Evolutionary conservation across 2,329 filamentous ascomycete species (phyloP), one percentile per base, ranked within the genome.

Genomic region (Zymoseptoria brevis): DNA sequence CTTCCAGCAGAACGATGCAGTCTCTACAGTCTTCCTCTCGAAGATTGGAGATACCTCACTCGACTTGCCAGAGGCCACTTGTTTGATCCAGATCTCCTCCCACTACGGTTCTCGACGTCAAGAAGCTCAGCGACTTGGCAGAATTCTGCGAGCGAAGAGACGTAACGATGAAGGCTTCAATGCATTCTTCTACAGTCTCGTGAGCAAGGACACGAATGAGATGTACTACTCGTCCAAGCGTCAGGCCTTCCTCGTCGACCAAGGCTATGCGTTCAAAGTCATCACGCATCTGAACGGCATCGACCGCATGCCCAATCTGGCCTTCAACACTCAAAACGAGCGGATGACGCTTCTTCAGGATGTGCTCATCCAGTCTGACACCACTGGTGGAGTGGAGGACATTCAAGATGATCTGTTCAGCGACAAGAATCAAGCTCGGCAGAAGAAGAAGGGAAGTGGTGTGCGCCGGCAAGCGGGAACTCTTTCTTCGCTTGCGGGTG

Each of bases 31-130:
- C 52, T 96, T 99, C 77, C 79, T 97, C 1, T 96, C 91, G 58
- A 97, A 97, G 76, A 97, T 99, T 69, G 94, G 94, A 49, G 94
- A 97, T 72, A 99, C 94, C 0, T 97, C 93, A n/a, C 85, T 99
- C 8, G 94, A 99, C 76, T 77, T 99, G 21, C 94, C 94, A 0
- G 94, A 97, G 76, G 94, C 94, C 0, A 99, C 94, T 0, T 96
- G 92, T 69, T 81, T 99, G 3, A 97, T 97, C 61, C 94, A 97
- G 69, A 96, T 99, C 54, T 96, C 93, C 0, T 96, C 93, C 0
- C 94, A 99, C 71, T 99, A 96, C 69, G 94, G 94, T 62, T 97
- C 93, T 8, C 90, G 94, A 67, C 87, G 94, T 77, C 94, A 97
- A 74, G 94, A 99, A 77, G 94, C 94, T 0, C 94, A 97, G 73